Evolutionary conservation across 768 basidiomycete genomes (phyloP), one percentile per base, ranked within the genome.

Genomic region (Sporobolomyces pararoseus): DNA sequence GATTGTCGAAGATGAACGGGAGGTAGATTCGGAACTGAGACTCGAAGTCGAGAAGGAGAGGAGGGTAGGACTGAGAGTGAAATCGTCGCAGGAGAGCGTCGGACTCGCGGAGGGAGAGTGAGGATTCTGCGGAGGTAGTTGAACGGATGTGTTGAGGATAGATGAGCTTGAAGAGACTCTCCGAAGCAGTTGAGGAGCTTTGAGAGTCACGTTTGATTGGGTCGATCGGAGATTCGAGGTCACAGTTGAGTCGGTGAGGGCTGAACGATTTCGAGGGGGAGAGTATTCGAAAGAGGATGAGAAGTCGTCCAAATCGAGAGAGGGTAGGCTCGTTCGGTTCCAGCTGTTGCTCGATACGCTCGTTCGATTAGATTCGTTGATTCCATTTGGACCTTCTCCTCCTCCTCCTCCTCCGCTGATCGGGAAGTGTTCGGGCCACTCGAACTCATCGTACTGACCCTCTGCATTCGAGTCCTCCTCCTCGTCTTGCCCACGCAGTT

Each of bases 161-260:
- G 29, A 35, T 32, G 59, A 7, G 46, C 44, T 47, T 25, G 59
- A 61, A 19, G 44, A 32, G 29, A 61, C 59, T 13, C 59, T 42
- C 14, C 59, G 59, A 2, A 61, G 32, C 16, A 61, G 10, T 34
- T 49, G 59, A 23, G 59, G 59, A 3, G 59, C 59, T 49, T 61
- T 61, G 46, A 61, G 59, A 2, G 59, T 61, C 16, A 61, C 46
- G 46, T 47, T 61, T 9, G 59, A 61, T 35, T 61, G 59, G 29
- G 59, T 49, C 23, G 59, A 47, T 2, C 59, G 37, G 59, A 16
- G 4, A 3, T 44, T 13, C 44, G 59, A 32, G 6, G 44, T 29
- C 39, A 29, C 14, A 7, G 46, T 4, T 7, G 46, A 44, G 13
- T 27, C 4, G 5, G 58, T 23, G 59, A 50, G 31, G 23, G 21